Base-by-base conservation (phyloP, 305 asterid genomes). In the Fraxinus sp. region DNA sequence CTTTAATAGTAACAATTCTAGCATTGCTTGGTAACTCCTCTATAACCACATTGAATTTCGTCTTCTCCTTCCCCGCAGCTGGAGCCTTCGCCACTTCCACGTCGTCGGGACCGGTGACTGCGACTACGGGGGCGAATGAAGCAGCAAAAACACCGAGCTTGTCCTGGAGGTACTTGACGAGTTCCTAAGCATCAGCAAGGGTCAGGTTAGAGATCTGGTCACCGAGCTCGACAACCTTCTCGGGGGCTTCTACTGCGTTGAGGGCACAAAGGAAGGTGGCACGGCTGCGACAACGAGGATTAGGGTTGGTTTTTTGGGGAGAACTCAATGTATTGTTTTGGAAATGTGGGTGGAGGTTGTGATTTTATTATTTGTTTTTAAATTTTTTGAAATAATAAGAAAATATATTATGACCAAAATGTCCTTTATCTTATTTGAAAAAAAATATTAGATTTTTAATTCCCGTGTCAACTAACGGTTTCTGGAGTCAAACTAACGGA, bases 81-180 rank as follows among this genome's bases (percentile, higher is more conserved):
- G 28, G 28, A 26, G 87, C 97, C 0, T 80, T 95, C 0, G 82
- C 94, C 1, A 83, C 92, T 44, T 4, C 55, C 26, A 10, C 71
- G 78, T 85, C 77, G 80, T 85, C 77, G 20, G 83, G 64, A 68
- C 93, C 92, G 4, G 87, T 94, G 0, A 93, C 94, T 39, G 87
- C 94, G 0, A 93, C 94, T 39, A 57, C 94, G 0, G 97, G 96
- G 18, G 94, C 97, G 74, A 94, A 93, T 3, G 97, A 89, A 14
- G 97, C 97, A 1, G 97, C 98, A 68, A 97, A 84, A 81, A 94
- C 97, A 32, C 97, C 98, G 78, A 94, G 92, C 92, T 93, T 94
- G 85, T 92, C 98, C 86, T 93, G 97, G 82, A 94, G 95, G 84
- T 93, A 94, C 86, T 94, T 97, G 24, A 94, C 98, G 84, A 94